Evolutionary conservation across 768 basidiomycete species (phyloP), one percentile per base, ranked within the genome.

Genomic region (Sistotremastrum niveocremeum): DNA sequence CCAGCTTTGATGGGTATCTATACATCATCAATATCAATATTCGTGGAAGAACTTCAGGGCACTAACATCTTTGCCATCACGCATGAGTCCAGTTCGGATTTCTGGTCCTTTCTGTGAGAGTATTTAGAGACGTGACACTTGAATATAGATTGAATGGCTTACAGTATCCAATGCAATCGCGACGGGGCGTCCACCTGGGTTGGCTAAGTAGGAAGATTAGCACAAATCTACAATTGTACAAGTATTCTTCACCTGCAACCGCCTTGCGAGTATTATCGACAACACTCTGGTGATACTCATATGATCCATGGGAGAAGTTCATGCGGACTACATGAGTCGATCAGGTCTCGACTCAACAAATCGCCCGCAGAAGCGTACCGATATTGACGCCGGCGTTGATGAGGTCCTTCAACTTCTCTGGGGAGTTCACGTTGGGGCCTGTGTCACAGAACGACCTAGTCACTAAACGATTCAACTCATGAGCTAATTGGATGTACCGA

Each of bases 241-340:
- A 20, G 42, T n/a, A 41, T 2, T 34, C 61, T 77, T 55, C 54
- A 90, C 89, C 66, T 38, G 77, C 76, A 45, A 88, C 74, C 71
- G 84, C 81, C 61, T 80, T 81, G 57, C 93, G 75, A 43, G 90
- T 84, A 72, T 98, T 98, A 70, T 98, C 93, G 61, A 99, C 90
- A 55, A 98, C 95, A 53, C 87, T 91, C 69, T 99, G 91, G 69
- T 98, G 95, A 64, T 94, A 98, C 57, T 91, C 90, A 65, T 99
- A 93, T 47, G 83, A 84, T 41, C 95, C 95, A 78, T 99, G 95
- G 46, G 94, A 98, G 64, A 98, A 99, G 76, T 99, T 99, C 95
- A 99, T 98, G 67, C 95, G 93, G 52, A 99, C 95, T 97, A 55
- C 32, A 39, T 46, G 37, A 47, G 46, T 31, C 33, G 48, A 51